These are phyloP conservation scores for Paspalum notatum DNA, from an alignment of 176 grass and related monocot species.

Conservation along the genomic window DNA sequence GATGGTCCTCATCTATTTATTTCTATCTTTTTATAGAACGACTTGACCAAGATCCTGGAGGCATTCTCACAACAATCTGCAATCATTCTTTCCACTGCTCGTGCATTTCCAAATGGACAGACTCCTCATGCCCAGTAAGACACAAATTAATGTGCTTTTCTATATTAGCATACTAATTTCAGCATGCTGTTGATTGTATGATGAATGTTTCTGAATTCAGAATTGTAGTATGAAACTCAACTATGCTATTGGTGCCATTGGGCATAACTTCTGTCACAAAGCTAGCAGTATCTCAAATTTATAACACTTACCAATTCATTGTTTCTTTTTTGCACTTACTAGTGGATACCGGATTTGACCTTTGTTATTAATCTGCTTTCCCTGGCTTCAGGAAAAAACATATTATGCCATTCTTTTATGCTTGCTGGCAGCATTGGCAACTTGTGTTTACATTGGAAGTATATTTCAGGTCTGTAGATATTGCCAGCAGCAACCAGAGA, in stretches of 20 bases:
- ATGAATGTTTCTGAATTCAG: background rate
- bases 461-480: slow-evolving; percentile 87
- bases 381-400: background rate
- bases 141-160: slow-evolving; percentile 8
- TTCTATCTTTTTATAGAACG: slow-evolving; percentile 55
- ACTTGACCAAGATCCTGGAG: slow-evolving; percentile 89
- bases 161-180: slow-evolving; percentile 1
- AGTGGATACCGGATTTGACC: slow-evolving; percentile 19
- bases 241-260: background rate
- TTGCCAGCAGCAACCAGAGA: slow-evolving; percentile 92
- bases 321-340: background rate
- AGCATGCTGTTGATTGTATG: slow-evolving; percentile 7
- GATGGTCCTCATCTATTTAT: slow-evolving; percentile 15
- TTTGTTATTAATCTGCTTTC: slow-evolving; percentile 7
- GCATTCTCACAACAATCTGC: slow-evolving; percentile 95
- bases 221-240: background rate
- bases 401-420: background rate
- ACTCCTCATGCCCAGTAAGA: slow-evolving; percentile 95
- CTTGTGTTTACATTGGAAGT: slow-evolving; percentile 44
- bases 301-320: background rate
- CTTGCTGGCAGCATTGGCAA: background rate
- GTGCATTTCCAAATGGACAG: slow-evolving; percentile 98
- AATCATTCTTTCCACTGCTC: slow-evolving; percentile 97
- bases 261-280: slow-evolving; percentile 14
- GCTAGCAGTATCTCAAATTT: slow-evolving; percentile 25